Base-by-base conservation (phyloP, 1,284 basidiomycete species). In the Xanthoconium separans region DNA sequence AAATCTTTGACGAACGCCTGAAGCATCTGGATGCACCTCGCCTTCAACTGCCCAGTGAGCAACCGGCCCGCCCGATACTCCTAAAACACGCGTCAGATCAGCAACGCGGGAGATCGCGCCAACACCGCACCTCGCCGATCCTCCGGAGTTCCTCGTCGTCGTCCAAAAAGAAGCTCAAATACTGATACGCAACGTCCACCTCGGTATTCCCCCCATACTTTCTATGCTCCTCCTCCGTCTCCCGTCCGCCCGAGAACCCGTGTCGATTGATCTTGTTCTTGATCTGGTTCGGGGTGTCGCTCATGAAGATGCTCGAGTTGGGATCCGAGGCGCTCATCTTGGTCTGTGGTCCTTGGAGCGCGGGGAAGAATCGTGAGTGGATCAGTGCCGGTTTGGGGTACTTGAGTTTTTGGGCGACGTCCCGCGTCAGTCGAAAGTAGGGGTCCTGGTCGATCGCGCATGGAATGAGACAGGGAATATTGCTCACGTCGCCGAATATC, bases 391-490 rank as follows among this genome's bases (percentile, higher is more conserved):
- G 97, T 73, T 99, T 99, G 53, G 90, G 94, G 75, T 97, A 97
- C 74, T 95, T 96, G 65, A 99, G 85, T 66, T 93, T 91, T 61
- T 82, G 83, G 7, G 97, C 97, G 27, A 95, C 92, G 70, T 99
- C 97, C 46, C 97, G 88, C 42, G 96, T 98, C 53, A 98, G 81
- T 52, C 97, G 93, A 84, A 99, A 99, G 79, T 98, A 97, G 6
- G 89, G 89, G 67, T 92, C 89, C 69, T 99, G 97, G 73, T 99
- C 97, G 68, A 99, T 99, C 15, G 97, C 97, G 69, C 96, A 99
- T 3, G 97, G 97, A 64, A 99, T 99, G 41, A 99, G 79, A 67
- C 87, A 92, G 1, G 96, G 95, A 48, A 98, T 84, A 72, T 95
- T 91, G 56, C 85, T 84, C 50, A 78, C 78, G 11, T 83, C 79